Evolutionary conservation across 768 basidiomycete species (phyloP), one percentile per base, ranked within the genome.

Genomic region (Boletus huronensis): DNA sequence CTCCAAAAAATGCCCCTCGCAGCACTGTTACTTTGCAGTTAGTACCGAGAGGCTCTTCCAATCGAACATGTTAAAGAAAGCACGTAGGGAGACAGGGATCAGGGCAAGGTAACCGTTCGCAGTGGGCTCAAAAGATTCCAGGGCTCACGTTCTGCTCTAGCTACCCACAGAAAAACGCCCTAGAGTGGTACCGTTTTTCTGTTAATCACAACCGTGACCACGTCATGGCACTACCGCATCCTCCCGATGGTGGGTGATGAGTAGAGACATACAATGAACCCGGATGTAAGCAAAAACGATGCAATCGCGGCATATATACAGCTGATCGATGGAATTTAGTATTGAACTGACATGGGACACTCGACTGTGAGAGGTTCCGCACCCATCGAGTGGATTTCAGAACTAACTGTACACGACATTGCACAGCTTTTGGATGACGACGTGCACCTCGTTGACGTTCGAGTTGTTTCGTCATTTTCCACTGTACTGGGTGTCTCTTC

Each of bases 391-490:
- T 48, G 51, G 42, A n/a, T 51, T 62, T 34, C 53, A 50, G 38
- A 44, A 36, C 38, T 25, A 41, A 48, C 40, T 28, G 50, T 45
- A 26, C 53, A 61, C 50, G 55, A 52, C 53, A 32, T 34, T 59
- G 57, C 69, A 68, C 69, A 61, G 67, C 64, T 32, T 70, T 54
- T 49, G 41, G 51, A 63, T 46, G 52, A 48, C 50, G 54, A 47
- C 42, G 44, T 47, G 25, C 50, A 17, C 32, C 50, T 34, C 39
- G 29, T 51, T 21, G 21, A 44, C 48, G 5, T 29, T 49, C 31
- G 6, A 44, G 23, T 26, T 9, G 35, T 28, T 14, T 41, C n/a
- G 9, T 41, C 29, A 7, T 31, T 23, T 32, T 50, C 13, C 23
- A 31, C 19, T 7, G n/a, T 42, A 8, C 29, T 13, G 19, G 13